These are phyloP conservation scores for Penicillium ucsense DNA, from an alignment of 495 filamentous ascomycete species.

Conservation along the genomic window DNA sequence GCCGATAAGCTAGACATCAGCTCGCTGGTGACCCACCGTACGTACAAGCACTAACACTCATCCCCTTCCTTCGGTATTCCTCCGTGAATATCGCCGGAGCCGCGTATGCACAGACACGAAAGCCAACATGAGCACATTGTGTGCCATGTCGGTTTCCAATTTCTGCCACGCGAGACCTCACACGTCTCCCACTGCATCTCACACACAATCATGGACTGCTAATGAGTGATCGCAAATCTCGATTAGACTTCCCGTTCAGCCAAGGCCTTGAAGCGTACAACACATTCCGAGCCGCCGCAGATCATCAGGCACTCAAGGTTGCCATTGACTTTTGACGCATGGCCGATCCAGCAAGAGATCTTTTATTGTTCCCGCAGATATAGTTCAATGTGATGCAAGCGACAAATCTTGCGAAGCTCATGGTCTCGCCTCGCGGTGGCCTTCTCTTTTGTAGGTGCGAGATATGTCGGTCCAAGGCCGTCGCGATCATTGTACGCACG, in stretches of 20 bases:
- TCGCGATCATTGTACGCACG: too few species aligned
- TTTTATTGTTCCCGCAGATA: too few species aligned
- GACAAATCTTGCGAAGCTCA: too few species aligned
- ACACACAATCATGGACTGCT: not conserved
- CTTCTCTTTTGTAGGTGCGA: too few species aligned
- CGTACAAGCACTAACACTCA: not conserved
- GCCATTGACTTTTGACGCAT: slow-evolving; percentile 12
- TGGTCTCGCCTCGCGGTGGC: too few species aligned
- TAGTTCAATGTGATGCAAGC: too few species aligned
- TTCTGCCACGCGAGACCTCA: too few species aligned
- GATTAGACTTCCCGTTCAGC: slow-evolving; percentile 5
- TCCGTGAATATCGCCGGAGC: not conserved
- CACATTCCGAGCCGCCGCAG: slow-evolving; percentile 9
- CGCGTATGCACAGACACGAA: too few species aligned
- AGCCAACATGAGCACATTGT: too few species aligned
- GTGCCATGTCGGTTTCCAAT: too few species aligned
- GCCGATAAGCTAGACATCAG: slow-evolving; percentile 11
- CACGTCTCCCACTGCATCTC: not conserved
- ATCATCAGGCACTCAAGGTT: slow-evolving; percentile 15
- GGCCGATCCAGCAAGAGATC: too few species aligned
- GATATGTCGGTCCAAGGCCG: too few species aligned
- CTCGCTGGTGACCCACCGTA: slow-evolving; percentile 34
- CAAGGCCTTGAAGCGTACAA: slow-evolving; percentile 7
- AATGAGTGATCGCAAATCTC: not conserved
- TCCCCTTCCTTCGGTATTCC: not conserved